These are phyloP conservation scores for Hypomyces rosellus DNA, from an alignment of 2,329 filamentous ascomycete species.

Conservation along the genomic window DNA sequence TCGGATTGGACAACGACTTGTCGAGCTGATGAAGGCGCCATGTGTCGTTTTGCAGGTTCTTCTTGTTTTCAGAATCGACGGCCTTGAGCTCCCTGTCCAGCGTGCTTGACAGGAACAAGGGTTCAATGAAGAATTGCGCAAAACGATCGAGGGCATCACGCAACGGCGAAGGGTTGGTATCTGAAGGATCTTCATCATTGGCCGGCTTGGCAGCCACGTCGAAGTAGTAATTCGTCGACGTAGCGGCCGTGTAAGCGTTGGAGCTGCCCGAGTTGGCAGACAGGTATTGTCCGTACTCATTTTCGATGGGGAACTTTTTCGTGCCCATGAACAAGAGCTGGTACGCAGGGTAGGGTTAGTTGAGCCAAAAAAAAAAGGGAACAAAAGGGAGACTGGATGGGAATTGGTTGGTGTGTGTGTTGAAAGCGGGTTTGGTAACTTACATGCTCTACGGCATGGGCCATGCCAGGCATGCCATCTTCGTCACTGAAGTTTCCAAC, in stretches of 20 bases:
- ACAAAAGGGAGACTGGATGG: conserved; percentile 1
- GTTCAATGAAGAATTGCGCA: conserved; percentile 87
- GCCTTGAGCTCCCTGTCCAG: conserved; percentile 81
- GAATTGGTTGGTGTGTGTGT: background rate
- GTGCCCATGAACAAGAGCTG: conserved; percentile 95
- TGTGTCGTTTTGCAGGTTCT: conserved; percentile 85
- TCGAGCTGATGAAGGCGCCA: conserved; percentile 86
- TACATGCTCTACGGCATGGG: conserved; percentile 90
- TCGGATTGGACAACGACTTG: conserved; percentile 80
- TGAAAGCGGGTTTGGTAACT: conserved; percentile 15
- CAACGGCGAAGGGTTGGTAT: conserved; percentile 53
- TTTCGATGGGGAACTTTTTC: conserved; percentile 93
- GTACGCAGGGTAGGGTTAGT: background rate
- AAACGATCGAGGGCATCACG: conserved; percentile 85
- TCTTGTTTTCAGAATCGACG: conserved; percentile 95
- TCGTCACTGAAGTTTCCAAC: conserved; percentile 94
- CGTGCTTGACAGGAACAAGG: conserved; percentile 77
- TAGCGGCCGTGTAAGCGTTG: conserved; percentile 90
- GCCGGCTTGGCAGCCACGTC: conserved; percentile 79
- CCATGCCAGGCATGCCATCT: conserved; percentile 86
- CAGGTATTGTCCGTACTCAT: conserved; percentile 91
- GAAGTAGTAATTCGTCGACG: conserved; percentile 97
- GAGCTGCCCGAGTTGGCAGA: conserved; percentile 84
- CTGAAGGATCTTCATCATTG: conserved; percentile 50
- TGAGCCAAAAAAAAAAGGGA: conserved; percentile 12